Conservation (phyloP, 129 eudicot genomes). For the Centella asiatica region DNA sequence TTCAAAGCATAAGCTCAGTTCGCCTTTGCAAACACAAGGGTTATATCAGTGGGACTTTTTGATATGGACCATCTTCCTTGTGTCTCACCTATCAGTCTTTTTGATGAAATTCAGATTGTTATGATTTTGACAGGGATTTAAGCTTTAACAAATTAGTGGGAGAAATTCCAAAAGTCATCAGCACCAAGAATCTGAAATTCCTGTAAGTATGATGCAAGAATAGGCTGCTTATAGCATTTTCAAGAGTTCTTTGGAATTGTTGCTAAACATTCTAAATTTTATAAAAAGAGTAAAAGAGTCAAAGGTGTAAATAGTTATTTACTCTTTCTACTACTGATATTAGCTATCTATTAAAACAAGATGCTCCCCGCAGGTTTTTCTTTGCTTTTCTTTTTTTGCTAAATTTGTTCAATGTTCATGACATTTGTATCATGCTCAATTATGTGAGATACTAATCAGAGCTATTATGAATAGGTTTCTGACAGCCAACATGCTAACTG, state of each 20-base stretch:
- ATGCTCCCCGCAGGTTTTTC: too few species aligned
- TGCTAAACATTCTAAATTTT: neutral
- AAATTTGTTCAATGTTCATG: neutral
- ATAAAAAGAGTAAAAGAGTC: too few species aligned
- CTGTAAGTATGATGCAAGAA: slow-evolving; percentile 39
- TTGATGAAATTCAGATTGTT: neutral
- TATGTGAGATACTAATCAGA: slow-evolving; percentile 1
- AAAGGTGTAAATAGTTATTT: too few species aligned
- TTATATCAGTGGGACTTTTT: too few species aligned
- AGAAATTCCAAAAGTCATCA: slow-evolving; percentile 39
- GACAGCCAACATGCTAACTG: slow-evolving; percentile 63
- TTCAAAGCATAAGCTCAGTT: too few species aligned
- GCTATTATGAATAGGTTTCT: slow-evolving; percentile 41
- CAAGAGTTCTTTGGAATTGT: neutral
- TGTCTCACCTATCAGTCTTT: neutral
- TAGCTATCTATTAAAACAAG: too few species aligned
- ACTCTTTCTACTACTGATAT: too few species aligned
- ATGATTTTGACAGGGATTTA: slow-evolving; percentile 48
- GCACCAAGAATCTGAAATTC: slow-evolving; percentile 47
- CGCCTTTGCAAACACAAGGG: too few species aligned
- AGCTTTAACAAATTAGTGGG: slow-evolving; percentile 70
- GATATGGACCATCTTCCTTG: too few species aligned
- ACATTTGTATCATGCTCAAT: neutral
- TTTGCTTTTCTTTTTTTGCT: neutral
- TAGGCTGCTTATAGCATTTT: slow-evolving; percentile 7